Base-by-base conservation (phyloP, 108 stramenopile species). In the Nannochloropsis gaditana region DNA sequence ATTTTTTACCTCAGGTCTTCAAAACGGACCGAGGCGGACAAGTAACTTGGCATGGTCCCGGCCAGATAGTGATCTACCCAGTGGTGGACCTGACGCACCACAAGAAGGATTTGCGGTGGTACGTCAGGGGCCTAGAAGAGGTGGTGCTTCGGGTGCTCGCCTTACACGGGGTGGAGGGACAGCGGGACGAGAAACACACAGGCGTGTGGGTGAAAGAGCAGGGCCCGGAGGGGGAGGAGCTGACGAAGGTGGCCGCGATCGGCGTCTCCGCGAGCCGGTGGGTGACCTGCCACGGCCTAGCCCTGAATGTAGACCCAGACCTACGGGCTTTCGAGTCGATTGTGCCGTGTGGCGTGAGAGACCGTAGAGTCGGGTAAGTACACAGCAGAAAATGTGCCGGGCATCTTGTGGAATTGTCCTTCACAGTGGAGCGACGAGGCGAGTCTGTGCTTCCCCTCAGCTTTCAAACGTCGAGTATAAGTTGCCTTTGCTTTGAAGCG, bases 1-100 rank as follows among this genome's bases (percentile, higher is more conserved):
- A 44, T 11, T 89, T 88, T 41, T 44, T 42, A 83, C 59, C 45
- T 44, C 59, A 89, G 41, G 84, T 91, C 15, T 80, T 93, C 79
- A 90, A 95, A 41, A 95, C 94, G 83, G 96, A 98, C 83, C 90
- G 98, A 84, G 98, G 98, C 41, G 98, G 98, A 6, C 95, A 98
- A 84, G 96, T 99, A 11, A 99, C 98, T 2, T 99, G 94, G 85
- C 98, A 99, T 88, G 97, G 98, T 15, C 98, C 98, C 9, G 98
- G 97, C n/a, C 98, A 99, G 88, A 80, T 99, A n/a, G 93, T 94
- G 6, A 93, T 93, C 11, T 99, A 99, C 92, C 97, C 96, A 11
- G 92, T 99, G 17, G 86, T 99, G 21, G 95, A 97, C 88, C 92
- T 99, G 85, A 88, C 93, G 82, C 84, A 90, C 19, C 95, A 96